Base-by-base conservation (phyloP, 1,284 basidiomycete species). In the Pholiota adiposa region DNA sequence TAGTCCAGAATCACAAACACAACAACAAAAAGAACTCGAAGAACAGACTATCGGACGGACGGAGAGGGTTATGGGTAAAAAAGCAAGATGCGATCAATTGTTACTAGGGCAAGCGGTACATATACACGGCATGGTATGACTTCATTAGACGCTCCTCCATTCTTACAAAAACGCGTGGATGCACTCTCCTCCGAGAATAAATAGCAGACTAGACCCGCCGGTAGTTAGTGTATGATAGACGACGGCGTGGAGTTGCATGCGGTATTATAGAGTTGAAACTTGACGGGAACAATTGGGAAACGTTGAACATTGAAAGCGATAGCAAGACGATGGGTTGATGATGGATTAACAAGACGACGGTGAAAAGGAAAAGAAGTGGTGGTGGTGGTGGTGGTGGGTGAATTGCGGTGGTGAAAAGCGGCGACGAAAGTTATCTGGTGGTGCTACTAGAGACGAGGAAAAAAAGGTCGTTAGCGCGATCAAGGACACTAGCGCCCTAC, bases 61-160 rank as follows among this genome's bases (percentile, higher is more conserved):
- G 44, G 57, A 67, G 63, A 5, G 29, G 36, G 36, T 38, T 38
- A 62, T 60, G 49, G 62, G 66, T 60, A 65, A 67, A 65, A 31
- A 68, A 64, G 48, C 61, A 69, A 65, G 65, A 69, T 65, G 59
- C 63, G 60, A 62, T 63, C 58, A 59, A n/a, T 64, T 58, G 60
- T 62, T 65, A 64, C 62, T 62, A 67, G 63, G 54, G 6, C 5
- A 33, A 27, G 65, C 64, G 66, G 65, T 69, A 71, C 64, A 71
- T 70, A 65, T 74, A 73, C 71, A 74, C 34, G 68, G 65, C 11
- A 70, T 67, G 64, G 67, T 69, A 73, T 74, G 70, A 72, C 69
- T 71, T 72, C 67, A 71, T 71, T 68, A 65, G 61, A 61, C 61
- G 60, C 61, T 63, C 59, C 63, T 65, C 63, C 66, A 63, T 66